phyloP scores from a whole-genome alignment of 257 asterid species.

The Solanum chaucha region DNA sequence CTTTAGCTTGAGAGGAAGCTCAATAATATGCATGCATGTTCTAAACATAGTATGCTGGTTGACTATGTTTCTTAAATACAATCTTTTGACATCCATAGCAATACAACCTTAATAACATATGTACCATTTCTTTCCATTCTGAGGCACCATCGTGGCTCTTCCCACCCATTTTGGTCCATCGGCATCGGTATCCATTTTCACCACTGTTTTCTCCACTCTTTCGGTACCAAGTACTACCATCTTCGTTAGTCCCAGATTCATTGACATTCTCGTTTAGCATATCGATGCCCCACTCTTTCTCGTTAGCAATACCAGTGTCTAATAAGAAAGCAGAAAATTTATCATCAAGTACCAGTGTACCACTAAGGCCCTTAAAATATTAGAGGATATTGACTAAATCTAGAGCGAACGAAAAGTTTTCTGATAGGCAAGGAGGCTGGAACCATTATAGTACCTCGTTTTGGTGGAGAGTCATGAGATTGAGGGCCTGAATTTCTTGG shows the following conservation, averaged over 20 bases:
- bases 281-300: constrained; percentile 95
- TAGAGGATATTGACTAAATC: not conserved
- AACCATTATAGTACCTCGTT: constrained; percentile 51
- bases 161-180: constrained; percentile 98
- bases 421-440: not conserved
- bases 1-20: not conserved
- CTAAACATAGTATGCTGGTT: not conserved
- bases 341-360: not conserved
- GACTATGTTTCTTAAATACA: not conserved
- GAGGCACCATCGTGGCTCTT: constrained; percentile 58
- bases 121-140: constrained; percentile 99
- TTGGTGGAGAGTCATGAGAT: constrained; percentile 94
- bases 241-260: constrained; percentile 85
- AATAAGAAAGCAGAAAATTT: constrained; percentile 1
- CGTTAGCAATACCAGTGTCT: constrained; percentile 98
- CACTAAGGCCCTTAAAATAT: not conserved
- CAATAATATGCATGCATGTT: not conserved
- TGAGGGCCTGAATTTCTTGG: constrained; percentile 80
- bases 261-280: constrained; percentile 50
- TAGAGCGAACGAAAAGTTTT: not conserved
- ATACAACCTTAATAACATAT: not conserved
- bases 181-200: constrained; percentile 87
- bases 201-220: constrained; percentile 89
- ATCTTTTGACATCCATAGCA: not conserved
- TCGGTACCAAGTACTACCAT: constrained; percentile 90